Conservation (phyloP, 2,329 filamentous ascomycete genomes). For the Venturia asperata region DNA sequence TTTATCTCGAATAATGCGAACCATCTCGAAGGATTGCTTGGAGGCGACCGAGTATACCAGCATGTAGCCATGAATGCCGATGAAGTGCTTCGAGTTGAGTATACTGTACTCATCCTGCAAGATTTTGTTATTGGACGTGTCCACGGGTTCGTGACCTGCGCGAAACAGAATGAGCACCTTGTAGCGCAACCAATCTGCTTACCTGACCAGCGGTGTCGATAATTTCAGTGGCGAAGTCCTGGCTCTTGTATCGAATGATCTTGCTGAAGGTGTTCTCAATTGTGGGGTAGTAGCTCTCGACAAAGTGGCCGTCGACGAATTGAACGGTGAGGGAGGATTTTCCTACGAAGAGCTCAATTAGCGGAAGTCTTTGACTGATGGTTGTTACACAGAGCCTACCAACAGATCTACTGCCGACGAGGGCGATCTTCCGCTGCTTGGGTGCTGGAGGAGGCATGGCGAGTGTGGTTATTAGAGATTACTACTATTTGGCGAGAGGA, state of each 20-base stretch:
- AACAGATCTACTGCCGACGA: slow-evolving; percentile 89
- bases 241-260: slow-evolving; percentile 83
- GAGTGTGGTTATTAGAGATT: slow-evolving; percentile 3
- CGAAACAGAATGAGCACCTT: neutral
- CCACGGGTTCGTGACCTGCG: neutral
- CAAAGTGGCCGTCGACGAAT: slow-evolving; percentile 95
- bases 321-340: slow-evolving; percentile 97
- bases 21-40: slow-evolving; percentile 94
- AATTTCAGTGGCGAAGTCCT: slow-evolving; percentile 93
- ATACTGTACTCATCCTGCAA: slow-evolving; percentile 93
- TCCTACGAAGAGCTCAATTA: slow-evolving; percentile 47
- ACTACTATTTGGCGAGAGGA: neutral
- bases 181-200: slow-evolving; percentile 27
- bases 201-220: slow-evolving; percentile 96
- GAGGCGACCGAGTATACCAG: slow-evolving; percentile 97
- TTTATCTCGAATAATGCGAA: slow-evolving; percentile 91
- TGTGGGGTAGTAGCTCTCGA: slow-evolving; percentile 97
- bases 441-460: slow-evolving; percentile 39
- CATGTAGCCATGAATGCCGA: slow-evolving; percentile 98
- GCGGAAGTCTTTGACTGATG: neutral
- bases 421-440: slow-evolving; percentile 91
- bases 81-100: slow-evolving; percentile 96
- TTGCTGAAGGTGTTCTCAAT: slow-evolving; percentile 99
- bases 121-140: neutral
- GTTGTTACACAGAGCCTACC: slow-evolving; percentile 45